A percentile compares a stretch with the other conserved stretches of the same genome.
Conservation (phyloP, 768 basidiomycete genomes). For the Suillus subaureus region DNA sequence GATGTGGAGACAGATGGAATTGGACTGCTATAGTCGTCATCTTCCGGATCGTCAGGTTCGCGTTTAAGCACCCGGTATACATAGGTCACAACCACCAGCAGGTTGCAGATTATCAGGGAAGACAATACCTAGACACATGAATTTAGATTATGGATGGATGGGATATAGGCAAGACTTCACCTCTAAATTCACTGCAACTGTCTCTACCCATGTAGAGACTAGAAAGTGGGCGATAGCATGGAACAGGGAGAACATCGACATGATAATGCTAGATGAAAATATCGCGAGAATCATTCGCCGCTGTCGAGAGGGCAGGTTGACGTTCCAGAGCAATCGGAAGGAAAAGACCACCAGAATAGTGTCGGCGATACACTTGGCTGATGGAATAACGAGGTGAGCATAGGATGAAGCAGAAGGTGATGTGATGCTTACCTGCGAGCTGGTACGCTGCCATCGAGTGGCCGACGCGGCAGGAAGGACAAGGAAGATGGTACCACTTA, state of each 20-base stretch:
- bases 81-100: constrained; percentile 15
- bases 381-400: neutral
- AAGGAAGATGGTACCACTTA: constrained; percentile 13
- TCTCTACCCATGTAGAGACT: neutral
- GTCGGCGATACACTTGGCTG: constrained; percentile 12
- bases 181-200: constrained; percentile 9
- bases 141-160: neutral
- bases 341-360: constrained; percentile 12
- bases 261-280: constrained; percentile 15
- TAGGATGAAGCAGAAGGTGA: neutral
- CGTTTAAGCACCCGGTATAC: constrained; percentile 12
- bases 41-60: constrained; percentile 6
- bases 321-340: constrained; percentile 16
- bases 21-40: constrained; percentile 14
- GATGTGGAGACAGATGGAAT: neutral
- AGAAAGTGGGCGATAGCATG: constrained; percentile 10
- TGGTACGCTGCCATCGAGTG: constrained; percentile 10
- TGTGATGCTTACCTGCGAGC: constrained; percentile 4
- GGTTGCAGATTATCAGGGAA: constrained; percentile 17
- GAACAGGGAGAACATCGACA: constrained; percentile 16
- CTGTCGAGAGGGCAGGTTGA: constrained; percentile 17
- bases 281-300: constrained; percentile 18
- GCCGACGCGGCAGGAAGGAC: constrained; percentile 3
- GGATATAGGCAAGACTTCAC: neutral
- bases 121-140: neutral